Evolutionary conservation across 306 rosid species (phyloP), one percentile per base, ranked within the genome.

Genomic region (Ceratonia siliqua): DNA sequence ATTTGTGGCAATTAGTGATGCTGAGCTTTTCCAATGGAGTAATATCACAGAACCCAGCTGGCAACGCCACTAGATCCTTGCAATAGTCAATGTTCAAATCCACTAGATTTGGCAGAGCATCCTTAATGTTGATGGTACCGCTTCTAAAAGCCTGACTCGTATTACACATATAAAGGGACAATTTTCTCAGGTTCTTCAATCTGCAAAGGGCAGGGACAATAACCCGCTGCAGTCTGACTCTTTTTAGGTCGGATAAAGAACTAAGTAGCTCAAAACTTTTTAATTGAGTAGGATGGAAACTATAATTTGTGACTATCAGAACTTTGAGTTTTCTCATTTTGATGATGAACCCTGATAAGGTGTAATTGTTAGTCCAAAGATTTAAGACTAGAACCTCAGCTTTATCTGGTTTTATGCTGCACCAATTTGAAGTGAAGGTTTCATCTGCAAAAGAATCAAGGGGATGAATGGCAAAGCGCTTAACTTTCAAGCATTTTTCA

Each of bases 311-410:
- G 80, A 81, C 56, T 38, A 86, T 70, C 3, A 92, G 20, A 73
- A 76, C 91, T 80, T 83, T 90, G 33, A 92, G 74, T 36, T 83
- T 65, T 8, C 33, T 48, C 96, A 90, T 88, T 32, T 75, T 57
- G 17, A 32, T 49, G 50, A 84, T 75, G 72, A 84, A 90, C 8
- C 71, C 36, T 0, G 96, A 95, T 15, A 92, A 72, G 41, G 46
- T 62, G 73, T 90, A 82, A 36, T 86, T 30, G 70, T 75, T 18
- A 14, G 86, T 57, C 14, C 46, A 53, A 36, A 87, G 61, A 80
- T 89, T 89, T 49, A 93, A 82, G 63, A 90, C 50, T 30, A 90
- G 77, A 61, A 90, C 91, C 81, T 87, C 87, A 17, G 81, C 87
- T 53, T 81, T 62, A 2, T 83, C 80, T 22, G 86, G 77, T 75